Base-by-base conservation (phyloP, 805 yeast species). In the Myxozyma kluyveri region DNA sequence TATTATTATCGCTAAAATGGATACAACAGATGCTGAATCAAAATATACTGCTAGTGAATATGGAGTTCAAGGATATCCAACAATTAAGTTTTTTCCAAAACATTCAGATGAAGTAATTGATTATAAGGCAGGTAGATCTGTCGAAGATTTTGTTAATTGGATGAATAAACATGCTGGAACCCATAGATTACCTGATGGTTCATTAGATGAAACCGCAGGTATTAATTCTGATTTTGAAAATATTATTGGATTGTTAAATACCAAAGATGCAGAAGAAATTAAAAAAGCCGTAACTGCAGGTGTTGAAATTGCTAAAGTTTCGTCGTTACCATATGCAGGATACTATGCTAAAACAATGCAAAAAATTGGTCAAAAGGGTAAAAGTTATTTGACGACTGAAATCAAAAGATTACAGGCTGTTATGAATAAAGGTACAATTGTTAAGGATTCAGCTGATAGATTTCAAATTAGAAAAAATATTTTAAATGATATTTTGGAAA, bases 381-480 rank as follows among this genome's bases (percentile, higher is more conserved):
- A 54, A 9, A 68, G 65, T 2, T 80, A 74, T 62, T 66, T 82
- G 44, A 55, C 57, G 7, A 67, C 65, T 35, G 88, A 84, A 67
- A 48, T 68, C 18, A 57, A 60, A 2, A 73, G 88, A 53, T 70
- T 83, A 45, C 60, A 65, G 7, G 68, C 67, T 23, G 67, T 82
- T 24, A 53, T 82, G 35, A 52, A 59, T 22, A 59, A 61, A 29
- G 70, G 69, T 14, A 65, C 68, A 41, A 60, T 81, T 47, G 67
- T 67, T 35, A 63, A 66, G 9, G 68, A 63, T n/a, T 74, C 78
- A 36, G 66, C 69, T 18, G 89, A 84, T 61, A 72, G 75, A 51
- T 71, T 82, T 63, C 68, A 69, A 54, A 73, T 72, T 62, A 74
- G 84, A 62, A 59, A 74, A 47, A 84, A 84, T 61, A 71, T 82